Evolutionary conservation across 495 filamentous ascomycete species (phyloP), one percentile per base, ranked within the genome.

Genomic region (Cetradonia linearis): DNA sequence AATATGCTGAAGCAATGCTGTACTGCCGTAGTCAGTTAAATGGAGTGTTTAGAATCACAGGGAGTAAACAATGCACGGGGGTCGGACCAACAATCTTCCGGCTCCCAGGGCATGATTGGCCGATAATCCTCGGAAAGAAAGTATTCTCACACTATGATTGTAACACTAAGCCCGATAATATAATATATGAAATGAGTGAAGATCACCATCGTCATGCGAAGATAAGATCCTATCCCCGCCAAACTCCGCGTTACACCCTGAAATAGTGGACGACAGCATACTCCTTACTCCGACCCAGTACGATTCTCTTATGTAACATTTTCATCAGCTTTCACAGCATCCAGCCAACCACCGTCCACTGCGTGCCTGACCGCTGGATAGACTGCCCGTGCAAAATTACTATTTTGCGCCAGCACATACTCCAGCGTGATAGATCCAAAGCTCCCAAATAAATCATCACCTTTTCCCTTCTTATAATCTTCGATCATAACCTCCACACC

Each of bases 1-100:
- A 36, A 56, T 38, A 61, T 28, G 38, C 50, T 28, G 42, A 37
- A 61, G 52, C 38, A 55, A 61, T 48, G 40, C 59, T 61, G 50
- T 23, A 44, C 23, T 25, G 47, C 10, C 14, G 16, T 34, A 10
- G 33, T 9, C 56, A 18, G 37, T 16, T 52, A 40, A 28, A 9
- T 20, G 14, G 8, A 23, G 13, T 38, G 7, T n/a, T 25, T 52
- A 20, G 10, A 31, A 40, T 30, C 50, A 30, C 13, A 20, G 58
- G 9, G 25, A 30, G 46, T 60, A 60, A 60, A 60, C 58, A 60
- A 25, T 23, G 48, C 58, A 34, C 30, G 28, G 50, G 50, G n/a
- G 3, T 23, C 33, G 30, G 58, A n/a, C 18, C 18, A 37, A 53
- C 2, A 7, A 30, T 53, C 5, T 28, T 44, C 58, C 58, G 58